Evolutionary conservation across 306 rosid genomes (phyloP), one percentile per base, ranked within the genome.

Genomic region (Cajanus cajan): DNA sequence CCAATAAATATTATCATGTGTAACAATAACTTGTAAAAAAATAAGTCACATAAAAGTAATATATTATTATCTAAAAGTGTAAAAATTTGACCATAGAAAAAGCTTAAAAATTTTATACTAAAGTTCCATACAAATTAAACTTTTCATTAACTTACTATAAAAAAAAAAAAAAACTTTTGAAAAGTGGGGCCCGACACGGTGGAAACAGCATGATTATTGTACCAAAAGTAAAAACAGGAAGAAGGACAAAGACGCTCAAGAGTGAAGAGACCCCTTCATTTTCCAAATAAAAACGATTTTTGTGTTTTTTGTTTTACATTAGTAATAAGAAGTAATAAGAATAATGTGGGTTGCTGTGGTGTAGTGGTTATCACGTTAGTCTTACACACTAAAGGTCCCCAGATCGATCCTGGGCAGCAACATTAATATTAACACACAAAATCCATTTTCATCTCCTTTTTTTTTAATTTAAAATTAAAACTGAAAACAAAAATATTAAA

Each of bases 351-450:
- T 28, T 28, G 3, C 31, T 28, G 1, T 28, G 81, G 81, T 77
- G 74, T 77, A 77, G 74, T 77, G 81, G 81, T 75, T 75, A 75
- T 75, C 80, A 62, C 62, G 71, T 75, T 47, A 61, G 80, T 87
- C 88, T 84, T 90, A 90, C 93, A 90, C 89, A 83, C 96, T 84
- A 83, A 90, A 90, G 91, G 93, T 87, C 91, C 52, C 93, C 93
- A 89, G 93, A 89, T 90, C 89, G 87, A 89, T 85, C 93, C 86
- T 91, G 89, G 90, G 93, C 90, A 87, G 90, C 83, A 87, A 88
- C 62, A 68, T 28, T 3, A 28, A 28, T 28, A 28, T 28, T 28
- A 28, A 3, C 31, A 28, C 1, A 1, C 31, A 28, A 28, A 28
- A 28, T 28, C 31, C 3, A 28, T 28, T 1, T 28, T 28, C 31